Evolutionary conservation across 176 grass and related monocot genomes (phyloP).

Genomic region (Eragrostis nindensis): DNA sequence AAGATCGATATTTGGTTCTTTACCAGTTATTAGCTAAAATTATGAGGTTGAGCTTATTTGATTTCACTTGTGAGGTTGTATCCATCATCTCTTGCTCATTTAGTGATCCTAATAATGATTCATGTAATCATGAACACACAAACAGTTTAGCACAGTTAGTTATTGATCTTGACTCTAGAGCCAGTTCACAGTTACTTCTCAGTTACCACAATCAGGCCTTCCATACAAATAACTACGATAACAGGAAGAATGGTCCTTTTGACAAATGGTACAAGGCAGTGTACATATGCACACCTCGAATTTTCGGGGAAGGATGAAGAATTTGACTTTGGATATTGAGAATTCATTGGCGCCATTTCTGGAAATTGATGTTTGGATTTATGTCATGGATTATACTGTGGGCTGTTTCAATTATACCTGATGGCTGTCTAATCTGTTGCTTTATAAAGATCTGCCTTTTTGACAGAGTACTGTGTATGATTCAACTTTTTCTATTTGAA

Average conservation of each 20-base stretch:
- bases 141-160: not conserved
- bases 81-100: not conserved
- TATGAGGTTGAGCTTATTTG: not conserved
- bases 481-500: not conserved
- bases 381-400: constrained; percentile 15
- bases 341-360: not conserved
- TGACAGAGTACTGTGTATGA: not conserved
- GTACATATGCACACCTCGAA: not conserved
- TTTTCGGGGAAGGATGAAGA: not conserved
- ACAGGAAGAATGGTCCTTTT: not conserved
- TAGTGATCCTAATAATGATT: constrained; percentile 3
- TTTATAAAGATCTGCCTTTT: not conserved
- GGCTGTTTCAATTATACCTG: not conserved
- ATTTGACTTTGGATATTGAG: not conserved
- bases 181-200: constrained; percentile 26
- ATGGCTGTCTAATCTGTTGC: not conserved
- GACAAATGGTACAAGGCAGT: not conserved
- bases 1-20: not conserved
- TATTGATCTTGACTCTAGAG: constrained; percentile 4
- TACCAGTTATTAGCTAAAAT: not conserved
- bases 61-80: constrained; percentile 5
- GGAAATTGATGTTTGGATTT: constrained; percentile 6
- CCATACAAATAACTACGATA: not conserved
- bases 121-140: not conserved
- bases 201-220: not conserved